Conservation (phyloP, 2,329 filamentous ascomycete genomes). For the Fusarium heterosporum region DNA sequence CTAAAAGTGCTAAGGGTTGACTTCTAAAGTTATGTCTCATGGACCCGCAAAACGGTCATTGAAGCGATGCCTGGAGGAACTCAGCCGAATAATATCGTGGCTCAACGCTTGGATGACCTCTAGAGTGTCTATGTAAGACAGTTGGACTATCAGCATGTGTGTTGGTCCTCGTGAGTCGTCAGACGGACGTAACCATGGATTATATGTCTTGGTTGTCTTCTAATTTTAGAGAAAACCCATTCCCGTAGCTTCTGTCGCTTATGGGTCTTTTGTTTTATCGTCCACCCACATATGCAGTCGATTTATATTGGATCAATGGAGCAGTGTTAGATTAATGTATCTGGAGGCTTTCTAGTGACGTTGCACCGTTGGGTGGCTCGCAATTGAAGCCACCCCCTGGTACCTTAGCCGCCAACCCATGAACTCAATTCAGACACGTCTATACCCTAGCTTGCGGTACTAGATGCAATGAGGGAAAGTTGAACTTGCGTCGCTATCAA, state of each 20-base stretch:
- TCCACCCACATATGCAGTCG: neutral
- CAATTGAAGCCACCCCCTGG: slow-evolving; percentile 9
- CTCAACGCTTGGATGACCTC: slow-evolving; percentile 6
- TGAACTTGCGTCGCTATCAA: slow-evolving; percentile 14
- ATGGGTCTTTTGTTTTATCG: neutral
- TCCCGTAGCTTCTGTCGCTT: neutral
- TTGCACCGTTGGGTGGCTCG: slow-evolving; percentile 8
- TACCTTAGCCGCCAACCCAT: slow-evolving; percentile 21
- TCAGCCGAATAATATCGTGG: neutral
- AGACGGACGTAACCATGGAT: neutral
- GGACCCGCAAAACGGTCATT: slow-evolving; percentile 4
- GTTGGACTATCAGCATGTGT: neutral
- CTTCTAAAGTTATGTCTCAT: slow-evolving; percentile 5
- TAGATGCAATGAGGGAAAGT: slow-evolving; percentile 34
- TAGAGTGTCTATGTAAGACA: neutral
- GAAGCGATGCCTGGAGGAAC: neutral
- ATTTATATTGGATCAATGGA: slow-evolving; percentile 2
- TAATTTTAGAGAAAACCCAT: neutral
- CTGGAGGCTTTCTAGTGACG: slow-evolving; percentile 17
- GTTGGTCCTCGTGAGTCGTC: neutral
- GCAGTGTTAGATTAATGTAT: slow-evolving; percentile 9
- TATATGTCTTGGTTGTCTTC: neutral
- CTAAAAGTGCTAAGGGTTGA: slow-evolving; percentile 22
- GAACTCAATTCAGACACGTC: slow-evolving; percentile 36
- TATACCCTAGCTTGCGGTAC: slow-evolving; percentile 19